phyloP scores from a whole-genome alignment of 305 asterid species.

The Salvia sclarea region DNA sequence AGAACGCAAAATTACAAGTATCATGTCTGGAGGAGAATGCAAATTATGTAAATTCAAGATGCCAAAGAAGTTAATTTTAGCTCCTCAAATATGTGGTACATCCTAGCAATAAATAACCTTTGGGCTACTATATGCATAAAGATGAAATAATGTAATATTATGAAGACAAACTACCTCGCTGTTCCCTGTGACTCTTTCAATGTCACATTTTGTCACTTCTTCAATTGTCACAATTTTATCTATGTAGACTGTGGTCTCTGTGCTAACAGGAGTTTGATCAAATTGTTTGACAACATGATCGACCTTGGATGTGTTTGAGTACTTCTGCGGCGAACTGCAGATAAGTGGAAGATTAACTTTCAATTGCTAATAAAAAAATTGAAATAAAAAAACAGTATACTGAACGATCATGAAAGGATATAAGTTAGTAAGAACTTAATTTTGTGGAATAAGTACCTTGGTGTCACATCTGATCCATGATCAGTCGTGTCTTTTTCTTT shows the following conservation, averaged over 20 bases:
- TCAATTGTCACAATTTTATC: slow-evolving; percentile 71
- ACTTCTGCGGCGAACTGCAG: slow-evolving; percentile 47
- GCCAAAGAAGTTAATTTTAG: not conserved
- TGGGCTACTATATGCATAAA: slow-evolving; percentile 9
- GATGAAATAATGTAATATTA: not conserved
- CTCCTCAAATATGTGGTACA: not conserved
- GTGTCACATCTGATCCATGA: slow-evolving; percentile 39
- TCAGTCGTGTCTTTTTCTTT: slow-evolving; percentile 46
- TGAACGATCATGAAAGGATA: slow-evolving; percentile 10
- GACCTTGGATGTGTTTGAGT: slow-evolving; percentile 36
- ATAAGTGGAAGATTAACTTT: slow-evolving; percentile 13
- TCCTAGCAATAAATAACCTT: slow-evolving; percentile 24
- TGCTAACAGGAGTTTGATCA: slow-evolving; percentile 39
- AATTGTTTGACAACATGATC: slow-evolving; percentile 35
- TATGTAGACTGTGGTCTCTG: slow-evolving; percentile 58
- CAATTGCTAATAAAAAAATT: not conserved
- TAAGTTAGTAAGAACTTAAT: slow-evolving; percentile 1
- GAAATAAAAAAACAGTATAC: not conserved
- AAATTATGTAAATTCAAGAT: slow-evolving; percentile 1
- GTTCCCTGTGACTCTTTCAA: slow-evolving; percentile 43
- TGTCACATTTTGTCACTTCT: slow-evolving; percentile 55
- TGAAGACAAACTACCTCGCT: slow-evolving; percentile 47
- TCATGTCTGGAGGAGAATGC: slow-evolving; percentile 12
- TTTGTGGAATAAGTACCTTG: slow-evolving; percentile 45
- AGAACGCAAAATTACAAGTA: not conserved